Evolutionary conservation across 768 basidiomycete species (phyloP), one percentile per base, ranked within the genome.

Genomic region (Leccinum aurantiacum): DNA sequence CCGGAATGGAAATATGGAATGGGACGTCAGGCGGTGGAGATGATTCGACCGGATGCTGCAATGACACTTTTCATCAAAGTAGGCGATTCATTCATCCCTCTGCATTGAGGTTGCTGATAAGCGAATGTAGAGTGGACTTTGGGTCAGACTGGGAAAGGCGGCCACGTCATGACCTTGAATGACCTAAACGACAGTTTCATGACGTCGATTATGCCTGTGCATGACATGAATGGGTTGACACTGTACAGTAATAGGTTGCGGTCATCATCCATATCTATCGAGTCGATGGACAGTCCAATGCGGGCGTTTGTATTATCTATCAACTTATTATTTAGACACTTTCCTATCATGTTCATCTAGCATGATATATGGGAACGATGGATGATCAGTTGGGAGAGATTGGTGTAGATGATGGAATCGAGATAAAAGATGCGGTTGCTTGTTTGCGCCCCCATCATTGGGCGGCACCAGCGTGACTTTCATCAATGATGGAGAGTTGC

Each of bases 1-100:
- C 54, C 71, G 0, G 80, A 83, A 63, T 89, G 89, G 88, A 74
- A 74, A 50, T 31, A 6, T 38, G 69, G 65, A 54, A 49, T 66
- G 35, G 78, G 82, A 13, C 76, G 86, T 52, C 82, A 88, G 71
- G 71, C 76, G 0, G 63, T 78, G 13, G 89, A 91, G 73, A 76
- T 76, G 64, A 76, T 89, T 33, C 84, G 84, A 76, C 89, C 88
- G 14, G 80, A 80, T 7, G 82, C 82, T 50, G 84, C 86, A 3
- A 65, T 91, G 71, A 89, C 87, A 1, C 67, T 90, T 15, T 89
- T 81, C 63, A 76, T 85, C 56, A 90, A 89, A 78, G 89, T 86
- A 35, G 49, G 80, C 67, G 44, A 31, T 60, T 52, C 53, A 65
- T 62, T 46, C 4, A 11, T 22, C 6, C 17, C 46, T 61, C 54